Percentiles rank a stretch among this genome's conserved stretches.
phyloP scores from a whole-genome alignment of 352 stramenopile genomes.

The Globisporangium emineosum region DNA sequence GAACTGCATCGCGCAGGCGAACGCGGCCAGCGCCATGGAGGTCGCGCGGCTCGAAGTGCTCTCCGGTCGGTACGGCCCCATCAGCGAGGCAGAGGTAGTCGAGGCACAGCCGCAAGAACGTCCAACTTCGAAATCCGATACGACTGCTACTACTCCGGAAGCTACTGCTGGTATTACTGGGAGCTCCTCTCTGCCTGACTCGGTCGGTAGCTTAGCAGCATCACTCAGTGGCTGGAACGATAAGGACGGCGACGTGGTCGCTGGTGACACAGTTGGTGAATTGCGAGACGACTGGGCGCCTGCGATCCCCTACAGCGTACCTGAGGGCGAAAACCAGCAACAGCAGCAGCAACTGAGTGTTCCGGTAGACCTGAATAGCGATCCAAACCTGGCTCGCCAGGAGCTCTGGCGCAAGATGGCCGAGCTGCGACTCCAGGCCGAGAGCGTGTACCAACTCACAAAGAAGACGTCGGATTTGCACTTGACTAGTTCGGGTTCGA shows the following conservation, averaged over 20 bases:
- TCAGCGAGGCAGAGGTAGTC: not conserved
- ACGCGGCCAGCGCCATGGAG: constrained; percentile 18
- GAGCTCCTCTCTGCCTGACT: not conserved
- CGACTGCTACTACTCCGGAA: not conserved
- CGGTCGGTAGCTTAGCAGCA: not conserved
- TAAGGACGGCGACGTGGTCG: not conserved
- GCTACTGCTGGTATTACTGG: not conserved
- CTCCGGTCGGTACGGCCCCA: constrained; percentile 12
- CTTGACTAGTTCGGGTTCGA: constrained; percentile 2
- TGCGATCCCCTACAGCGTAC: constrained; percentile 4
- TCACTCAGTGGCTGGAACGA: not conserved
- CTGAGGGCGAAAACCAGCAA: not conserved
- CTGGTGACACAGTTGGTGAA: not conserved
- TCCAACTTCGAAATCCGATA: not conserved
- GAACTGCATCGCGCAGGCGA: constrained; percentile 24
- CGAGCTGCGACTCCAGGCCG: constrained; percentile 45
- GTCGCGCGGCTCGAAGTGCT: constrained; percentile 23
- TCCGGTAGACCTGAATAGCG: not conserved
- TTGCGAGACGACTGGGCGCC: not conserved
- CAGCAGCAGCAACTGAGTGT: constrained; percentile 3
- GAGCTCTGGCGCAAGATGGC: constrained; percentile 52
- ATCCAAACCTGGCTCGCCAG: constrained; percentile 11
- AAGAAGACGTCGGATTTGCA: constrained; percentile 28
- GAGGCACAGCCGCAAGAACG: not conserved
- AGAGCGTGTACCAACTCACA: constrained; percentile 56